Conservation (phyloP, 2,329 filamentous ascomycete species). For the Aspergillus aculeatinus region DNA sequence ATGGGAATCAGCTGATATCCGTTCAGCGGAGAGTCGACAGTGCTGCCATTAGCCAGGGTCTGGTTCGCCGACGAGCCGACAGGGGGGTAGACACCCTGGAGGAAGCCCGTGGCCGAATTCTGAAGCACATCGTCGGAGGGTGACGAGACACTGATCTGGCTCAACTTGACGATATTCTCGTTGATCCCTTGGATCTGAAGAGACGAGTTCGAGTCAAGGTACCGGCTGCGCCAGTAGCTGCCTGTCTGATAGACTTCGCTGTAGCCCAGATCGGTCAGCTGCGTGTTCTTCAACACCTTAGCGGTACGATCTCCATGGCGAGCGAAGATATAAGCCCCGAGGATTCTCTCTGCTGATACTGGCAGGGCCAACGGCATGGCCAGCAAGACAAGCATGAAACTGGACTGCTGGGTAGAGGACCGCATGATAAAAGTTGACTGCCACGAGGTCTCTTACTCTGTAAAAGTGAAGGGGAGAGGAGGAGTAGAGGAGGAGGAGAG, state of each 20-base stretch:
- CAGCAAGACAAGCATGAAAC: constrained; percentile 28
- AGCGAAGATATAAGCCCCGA: constrained; percentile 84
- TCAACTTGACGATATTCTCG: constrained; percentile 62
- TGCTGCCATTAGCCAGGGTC: constrained; percentile 69
- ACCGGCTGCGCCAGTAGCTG: constrained; percentile 72
- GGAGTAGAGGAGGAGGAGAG: neutral
- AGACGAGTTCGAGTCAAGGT: constrained; percentile 62
- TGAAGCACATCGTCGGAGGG: constrained; percentile 76
- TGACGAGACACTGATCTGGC: constrained; percentile 70
- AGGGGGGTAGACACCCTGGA: constrained; percentile 85
- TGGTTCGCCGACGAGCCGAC: constrained; percentile 58
- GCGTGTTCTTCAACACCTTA: constrained; percentile 69
- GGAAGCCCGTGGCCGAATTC: constrained; percentile 74
- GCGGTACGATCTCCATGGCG: constrained; percentile 86
- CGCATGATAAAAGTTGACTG: constrained; percentile 24
- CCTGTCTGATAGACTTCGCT: constrained; percentile 71
- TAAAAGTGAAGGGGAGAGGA: neutral
- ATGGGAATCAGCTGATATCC: constrained; percentile 86
- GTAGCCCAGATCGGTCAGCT: constrained; percentile 77
- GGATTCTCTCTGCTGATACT: constrained; percentile 61
- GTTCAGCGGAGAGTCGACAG: constrained; percentile 65
- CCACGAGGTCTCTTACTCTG: neutral
- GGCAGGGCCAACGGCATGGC: constrained; percentile 26
- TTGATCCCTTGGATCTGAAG: constrained; percentile 66
- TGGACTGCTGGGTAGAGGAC: constrained; percentile 22